Percentiles rank a stretch among this genome's conserved stretches.
phyloP scores from a whole-genome alignment of 208 protist genomes.

The Crithidia bombi region DNA sequence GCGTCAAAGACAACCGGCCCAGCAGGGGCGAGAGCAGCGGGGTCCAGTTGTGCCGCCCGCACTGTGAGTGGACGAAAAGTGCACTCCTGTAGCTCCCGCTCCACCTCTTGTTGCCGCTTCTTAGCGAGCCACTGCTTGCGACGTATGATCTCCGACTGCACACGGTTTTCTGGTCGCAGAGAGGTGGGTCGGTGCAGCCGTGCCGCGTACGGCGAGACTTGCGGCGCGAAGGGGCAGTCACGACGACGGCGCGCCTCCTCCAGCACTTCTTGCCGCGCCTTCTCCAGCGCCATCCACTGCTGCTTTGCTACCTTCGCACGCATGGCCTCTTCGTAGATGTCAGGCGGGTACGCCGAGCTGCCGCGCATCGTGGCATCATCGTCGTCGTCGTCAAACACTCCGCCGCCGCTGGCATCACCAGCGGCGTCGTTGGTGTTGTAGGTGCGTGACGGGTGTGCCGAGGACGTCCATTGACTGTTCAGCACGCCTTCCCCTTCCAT shows the following conservation, averaged over 20 bases:
- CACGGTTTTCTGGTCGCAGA: conserved; percentile 74
- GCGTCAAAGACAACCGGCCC: conserved; percentile 51
- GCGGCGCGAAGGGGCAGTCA: conserved; percentile 80
- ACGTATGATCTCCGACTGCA: conserved; percentile 65
- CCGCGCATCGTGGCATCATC: background rate
- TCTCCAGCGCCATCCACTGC: conserved; percentile 83
- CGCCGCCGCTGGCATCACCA: too few relatives aligned
- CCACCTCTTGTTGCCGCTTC: conserved; percentile 61
- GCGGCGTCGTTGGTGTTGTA: conserved; percentile 7
- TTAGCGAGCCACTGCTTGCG: conserved; percentile 65
- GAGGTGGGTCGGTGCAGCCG: conserved; percentile 58
- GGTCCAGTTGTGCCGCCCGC: conserved; percentile 45
- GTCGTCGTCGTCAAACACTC: background rate
- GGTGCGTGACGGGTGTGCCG: conserved; percentile 5
- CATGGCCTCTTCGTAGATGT: conserved; percentile 80
- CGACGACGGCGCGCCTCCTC: conserved; percentile 59
- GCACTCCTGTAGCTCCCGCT: conserved; percentile 69
- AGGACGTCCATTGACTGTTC: conserved; percentile 23
- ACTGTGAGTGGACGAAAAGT: conserved; percentile 87
- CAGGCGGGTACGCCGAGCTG: conserved; percentile 22
- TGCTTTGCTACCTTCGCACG: conserved; percentile 74
- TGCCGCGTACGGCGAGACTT: conserved; percentile 68
- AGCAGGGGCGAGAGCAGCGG: conserved; percentile 21
- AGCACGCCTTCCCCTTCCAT: conserved; percentile 43
- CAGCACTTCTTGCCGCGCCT: conserved; percentile 65